phyloP scores from a whole-genome alignment of 2,329 filamentous ascomycete genomes.

The Monilinia laxa region DNA sequence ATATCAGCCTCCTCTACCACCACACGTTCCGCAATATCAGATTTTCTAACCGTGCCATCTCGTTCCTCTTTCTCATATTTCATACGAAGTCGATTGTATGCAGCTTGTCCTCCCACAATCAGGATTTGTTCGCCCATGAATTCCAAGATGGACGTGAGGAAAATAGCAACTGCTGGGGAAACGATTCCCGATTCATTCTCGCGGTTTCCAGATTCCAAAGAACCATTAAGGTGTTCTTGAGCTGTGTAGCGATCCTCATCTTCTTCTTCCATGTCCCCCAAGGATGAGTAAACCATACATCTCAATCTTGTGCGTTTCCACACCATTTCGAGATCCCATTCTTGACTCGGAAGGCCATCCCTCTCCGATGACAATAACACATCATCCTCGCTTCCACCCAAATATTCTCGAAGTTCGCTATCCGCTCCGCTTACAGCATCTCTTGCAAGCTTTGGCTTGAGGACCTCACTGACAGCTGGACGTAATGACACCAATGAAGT shows the following conservation, averaged over 20 bases:
- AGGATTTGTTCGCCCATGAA: constrained; percentile 90
- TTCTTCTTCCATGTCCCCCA: constrained; percentile 96
- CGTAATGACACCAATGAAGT: constrained; percentile 73
- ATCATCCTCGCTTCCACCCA: constrained; percentile 76
- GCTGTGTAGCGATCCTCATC: constrained; percentile 90
- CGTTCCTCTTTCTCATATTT: constrained; percentile 60
- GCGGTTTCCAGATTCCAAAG: constrained; percentile 52
- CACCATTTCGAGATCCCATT: constrained; percentile 87
- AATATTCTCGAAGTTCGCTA: constrained; percentile 82
- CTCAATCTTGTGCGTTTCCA: constrained; percentile 92
- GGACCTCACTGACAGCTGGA: constrained; percentile 78
- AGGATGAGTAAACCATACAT: constrained; percentile 97
- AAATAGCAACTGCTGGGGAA: constrained; percentile 90
- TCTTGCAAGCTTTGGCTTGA: constrained; percentile 85
- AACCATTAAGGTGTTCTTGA: constrained; percentile 67
- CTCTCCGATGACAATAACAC: constrained; percentile 60
- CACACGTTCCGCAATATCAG: constrained; percentile 61
- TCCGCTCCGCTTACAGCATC: constrained; percentile 82
- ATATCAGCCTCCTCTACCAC: constrained; percentile 90
- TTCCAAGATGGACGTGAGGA: constrained; percentile 91
- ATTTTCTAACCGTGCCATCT: constrained; percentile 48
- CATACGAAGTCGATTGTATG: constrained; percentile 64
- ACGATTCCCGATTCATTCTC: constrained; percentile 60
- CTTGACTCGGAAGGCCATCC: constrained; percentile 50
- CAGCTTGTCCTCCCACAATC: constrained; percentile 81